phyloP scores from a whole-genome alignment of 495 filamentous ascomycete species.

The Alectoria sarmentosa region DNA sequence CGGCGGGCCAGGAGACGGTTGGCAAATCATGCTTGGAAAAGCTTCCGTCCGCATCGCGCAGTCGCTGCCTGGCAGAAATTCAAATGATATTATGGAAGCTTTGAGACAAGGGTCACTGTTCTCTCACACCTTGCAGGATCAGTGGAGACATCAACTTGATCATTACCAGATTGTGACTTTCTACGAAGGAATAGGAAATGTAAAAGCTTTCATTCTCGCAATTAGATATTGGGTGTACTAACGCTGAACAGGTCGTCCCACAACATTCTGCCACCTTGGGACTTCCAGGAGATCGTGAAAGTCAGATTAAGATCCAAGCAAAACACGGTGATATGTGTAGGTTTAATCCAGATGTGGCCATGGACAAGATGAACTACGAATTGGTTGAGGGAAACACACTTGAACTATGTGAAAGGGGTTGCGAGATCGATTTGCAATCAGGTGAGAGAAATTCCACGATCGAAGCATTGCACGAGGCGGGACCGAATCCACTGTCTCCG shows the following conservation, averaged over 20 bases:
- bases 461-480: too few species aligned
- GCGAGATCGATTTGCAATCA: not conserved
- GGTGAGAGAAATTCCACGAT: not conserved
- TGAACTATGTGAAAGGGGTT: not conserved
- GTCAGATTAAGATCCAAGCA: constrained; percentile 12
- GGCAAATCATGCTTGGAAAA: not conserved
- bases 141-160: constrained; percentile 18
- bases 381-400: constrained; percentile 15
- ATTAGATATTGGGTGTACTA: not conserved
- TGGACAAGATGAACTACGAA: constrained; percentile 5
- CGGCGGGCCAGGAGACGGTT: not conserved
- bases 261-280: constrained; percentile 10
- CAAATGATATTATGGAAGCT: constrained; percentile 18
- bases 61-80: not conserved
- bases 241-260: constrained; percentile 9
- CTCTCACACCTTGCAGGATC: constrained; percentile 5
- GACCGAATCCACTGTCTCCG: too few species aligned
- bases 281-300: constrained; percentile 13
- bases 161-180: constrained; percentile 18
- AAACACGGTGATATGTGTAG: constrained; percentile 19
- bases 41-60: constrained; percentile 3
- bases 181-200: constrained; percentile 16
- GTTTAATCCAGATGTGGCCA: constrained; percentile 4
- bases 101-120: constrained; percentile 15
- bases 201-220: not conserved